phyloP scores from a whole-genome alignment of 2,329 filamentous ascomycete species.

The Didymellaceae sp. region DNA sequence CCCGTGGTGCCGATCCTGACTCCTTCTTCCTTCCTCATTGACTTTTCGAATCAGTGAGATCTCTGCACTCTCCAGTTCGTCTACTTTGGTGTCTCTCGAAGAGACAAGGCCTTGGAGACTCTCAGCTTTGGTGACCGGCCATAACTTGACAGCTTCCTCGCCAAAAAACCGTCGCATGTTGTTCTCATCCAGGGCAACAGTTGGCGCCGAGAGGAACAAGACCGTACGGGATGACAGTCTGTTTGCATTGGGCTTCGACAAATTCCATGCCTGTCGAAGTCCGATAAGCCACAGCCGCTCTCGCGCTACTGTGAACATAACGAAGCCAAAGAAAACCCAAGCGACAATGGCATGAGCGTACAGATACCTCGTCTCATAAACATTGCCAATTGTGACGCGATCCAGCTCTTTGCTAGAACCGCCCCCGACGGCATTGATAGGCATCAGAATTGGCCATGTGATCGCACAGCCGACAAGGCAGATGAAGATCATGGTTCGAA shows the following conservation, averaged over 20 bases:
- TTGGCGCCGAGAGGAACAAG: conserved; percentile 84
- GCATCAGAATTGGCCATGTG: conserved; percentile 88
- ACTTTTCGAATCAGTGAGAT: conserved; percentile 82
- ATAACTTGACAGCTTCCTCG: conserved; percentile 78
- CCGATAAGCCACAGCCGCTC: conserved; percentile 94
- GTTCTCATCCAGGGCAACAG: conserved; percentile 76
- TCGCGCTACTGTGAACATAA: conserved; percentile 86
- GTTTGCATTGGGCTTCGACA: conserved; percentile 82
- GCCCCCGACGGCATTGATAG: conserved; percentile 85
- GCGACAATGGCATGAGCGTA: conserved; percentile 83
- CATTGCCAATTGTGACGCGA: conserved; percentile 78
- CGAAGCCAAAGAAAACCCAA: conserved; percentile 84
- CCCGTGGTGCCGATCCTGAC: conserved; percentile 59
- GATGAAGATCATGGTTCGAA: conserved; percentile 78
- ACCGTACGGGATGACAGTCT: conserved; percentile 90
- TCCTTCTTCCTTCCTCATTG: conserved; percentile 74
- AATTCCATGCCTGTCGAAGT: conserved; percentile 87
- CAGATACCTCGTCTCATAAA: conserved; percentile 66
- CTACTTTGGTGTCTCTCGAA: conserved; percentile 78
- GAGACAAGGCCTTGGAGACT: conserved; percentile 82
- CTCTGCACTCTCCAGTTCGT: conserved; percentile 85
- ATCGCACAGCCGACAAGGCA: conserved; percentile 84
- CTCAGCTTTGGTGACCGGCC: conserved; percentile 79
- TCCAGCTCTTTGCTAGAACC: conserved; percentile 71
- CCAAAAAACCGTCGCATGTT: conserved; percentile 83